These are phyloP conservation scores for Coemansia sp. DNA, from an alignment of 192 early-diverging fungal genomes.

Conservation along the genomic window DNA sequence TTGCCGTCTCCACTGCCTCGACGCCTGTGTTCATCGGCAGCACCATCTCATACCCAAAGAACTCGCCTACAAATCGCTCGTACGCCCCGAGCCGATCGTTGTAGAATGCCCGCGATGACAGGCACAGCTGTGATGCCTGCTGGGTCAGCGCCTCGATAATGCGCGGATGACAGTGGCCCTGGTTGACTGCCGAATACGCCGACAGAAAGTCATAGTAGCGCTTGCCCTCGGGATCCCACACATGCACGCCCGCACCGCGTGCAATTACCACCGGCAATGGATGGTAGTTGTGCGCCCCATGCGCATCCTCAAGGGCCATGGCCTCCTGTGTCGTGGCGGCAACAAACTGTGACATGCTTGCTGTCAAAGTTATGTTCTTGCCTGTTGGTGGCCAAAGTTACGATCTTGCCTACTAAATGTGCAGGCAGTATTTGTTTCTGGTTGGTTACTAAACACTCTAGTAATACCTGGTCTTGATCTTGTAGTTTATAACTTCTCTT, in stretches of 20 bases:
- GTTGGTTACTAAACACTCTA: too few relatives aligned
- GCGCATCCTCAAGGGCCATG: slow-evolving; percentile 77
- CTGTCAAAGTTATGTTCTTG: not conserved
- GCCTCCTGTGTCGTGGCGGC: slow-evolving; percentile 40
- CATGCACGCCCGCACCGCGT: slow-evolving; percentile 82
- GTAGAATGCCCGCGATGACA: slow-evolving; percentile 96
- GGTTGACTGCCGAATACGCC: slow-evolving; percentile 78
- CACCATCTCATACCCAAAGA: slow-evolving; percentile 97
- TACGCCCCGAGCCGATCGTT: slow-evolving; percentile 90
- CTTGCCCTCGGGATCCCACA: slow-evolving; percentile 90
- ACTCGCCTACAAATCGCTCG: slow-evolving; percentile 89
- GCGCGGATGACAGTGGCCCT: slow-evolving; percentile 95
- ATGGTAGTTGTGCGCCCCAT: slow-evolving; percentile 99
- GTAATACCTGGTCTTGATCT: too few relatives aligned
- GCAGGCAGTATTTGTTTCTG: not conserved
- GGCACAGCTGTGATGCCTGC: slow-evolving; percentile 80
- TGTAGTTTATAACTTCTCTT: too few relatives aligned
- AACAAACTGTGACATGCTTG: not conserved
- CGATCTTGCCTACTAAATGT: not conserved
- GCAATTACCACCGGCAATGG: slow-evolving; percentile 92
- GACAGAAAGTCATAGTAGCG: slow-evolving; percentile 80
- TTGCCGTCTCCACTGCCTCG: slow-evolving; percentile 97
- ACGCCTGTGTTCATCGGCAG: slow-evolving; percentile 99
- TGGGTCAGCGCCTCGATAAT: slow-evolving; percentile 87
- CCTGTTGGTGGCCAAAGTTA: not conserved